Base-by-base conservation (phyloP, 805 yeast species). In the Candida lessepsii region DNA sequence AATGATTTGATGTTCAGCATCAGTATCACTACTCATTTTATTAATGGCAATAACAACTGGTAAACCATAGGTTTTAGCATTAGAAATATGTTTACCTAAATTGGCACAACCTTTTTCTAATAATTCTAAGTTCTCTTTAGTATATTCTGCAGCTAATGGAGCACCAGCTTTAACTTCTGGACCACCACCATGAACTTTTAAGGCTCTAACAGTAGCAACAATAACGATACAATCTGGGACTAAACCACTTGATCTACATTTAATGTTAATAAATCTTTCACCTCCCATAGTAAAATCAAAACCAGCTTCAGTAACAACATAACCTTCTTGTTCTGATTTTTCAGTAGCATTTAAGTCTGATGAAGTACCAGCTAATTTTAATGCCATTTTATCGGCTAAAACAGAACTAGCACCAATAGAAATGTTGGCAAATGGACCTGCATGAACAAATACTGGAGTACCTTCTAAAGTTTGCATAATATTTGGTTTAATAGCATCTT, bases 221-320 rank as follows among this genome's bases (percentile, higher is more conserved):
- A 85, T 74, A 34, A 85, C 87, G 48, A 85, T 84, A 33, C 78
- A 81, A 59, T 85, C 87, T 14, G 95, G 95, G 21, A 71, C 71
- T 47, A 84, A 70, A 7, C 91, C 93, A n/a, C 87, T 80, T 8
- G 89, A 75, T 58, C 93, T 76, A 60, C 90, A 89, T 71, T 91
- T 91, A 64, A 91, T 91, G 71, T 91, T 88, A 67, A 91, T 78
- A 70, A 91, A 91, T 57, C 98, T 78, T 72, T 91, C 99, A 53
- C 98, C 98, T 50, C 99, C 99, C 98, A 91, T 91, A 35, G 97
- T 91, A 73, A 93, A 91, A 66, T 91, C 98, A 68, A 91, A 91
- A 39, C 99, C 99, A 28, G 98, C 97, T 65, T 91, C 99, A 37
- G 99, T 91, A 46, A 91, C 87, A 40, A 89, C 98, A 59, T 78